Conservation (phyloP, 768 basidiomycete genomes). For the Collybia mongolica region DNA sequence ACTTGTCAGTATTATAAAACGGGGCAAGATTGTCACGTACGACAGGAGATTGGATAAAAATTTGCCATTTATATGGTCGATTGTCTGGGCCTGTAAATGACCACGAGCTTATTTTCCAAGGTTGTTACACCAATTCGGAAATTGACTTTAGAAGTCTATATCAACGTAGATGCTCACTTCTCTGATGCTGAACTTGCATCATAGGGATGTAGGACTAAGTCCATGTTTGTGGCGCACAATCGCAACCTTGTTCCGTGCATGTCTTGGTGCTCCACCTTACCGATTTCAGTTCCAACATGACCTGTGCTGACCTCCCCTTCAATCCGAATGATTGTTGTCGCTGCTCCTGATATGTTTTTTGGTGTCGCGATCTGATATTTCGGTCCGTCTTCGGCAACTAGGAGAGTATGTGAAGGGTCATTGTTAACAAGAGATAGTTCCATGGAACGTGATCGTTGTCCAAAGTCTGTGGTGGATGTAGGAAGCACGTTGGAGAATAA, state of each 20-base stretch:
- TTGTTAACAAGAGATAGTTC: conserved; percentile 37
- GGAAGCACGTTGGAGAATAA: neutral
- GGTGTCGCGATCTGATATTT: conserved; percentile 33
- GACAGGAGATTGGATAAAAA: conserved; percentile 33
- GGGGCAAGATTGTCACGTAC: conserved; percentile 19
- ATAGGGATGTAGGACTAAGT: conserved; percentile 12
- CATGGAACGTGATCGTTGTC: conserved; percentile 12
- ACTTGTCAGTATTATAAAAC: neutral
- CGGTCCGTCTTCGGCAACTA: conserved; percentile 30
- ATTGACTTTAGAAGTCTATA: neutral
- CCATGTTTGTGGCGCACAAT: conserved; percentile 17
- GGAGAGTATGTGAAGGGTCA: conserved; percentile 33
- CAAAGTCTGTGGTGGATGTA: neutral
- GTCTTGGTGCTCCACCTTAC: conserved; percentile 23
- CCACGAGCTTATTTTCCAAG: conserved; percentile 28
- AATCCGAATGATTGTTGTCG: conserved; percentile 27
- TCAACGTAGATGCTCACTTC: conserved; percentile 13
- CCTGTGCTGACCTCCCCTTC: conserved; percentile 25
- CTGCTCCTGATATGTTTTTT: conserved; percentile 4
- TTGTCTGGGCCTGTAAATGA: conserved; percentile 33
- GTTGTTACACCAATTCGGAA: neutral
- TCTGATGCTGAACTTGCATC: conserved; percentile 9
- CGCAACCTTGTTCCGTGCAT: conserved; percentile 20
- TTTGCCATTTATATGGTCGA: conserved; percentile 35
- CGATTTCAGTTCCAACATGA: conserved; percentile 30